phyloP scores from a whole-genome alignment of 2,329 filamentous ascomycete species.

The Phyllachora maydis region DNA sequence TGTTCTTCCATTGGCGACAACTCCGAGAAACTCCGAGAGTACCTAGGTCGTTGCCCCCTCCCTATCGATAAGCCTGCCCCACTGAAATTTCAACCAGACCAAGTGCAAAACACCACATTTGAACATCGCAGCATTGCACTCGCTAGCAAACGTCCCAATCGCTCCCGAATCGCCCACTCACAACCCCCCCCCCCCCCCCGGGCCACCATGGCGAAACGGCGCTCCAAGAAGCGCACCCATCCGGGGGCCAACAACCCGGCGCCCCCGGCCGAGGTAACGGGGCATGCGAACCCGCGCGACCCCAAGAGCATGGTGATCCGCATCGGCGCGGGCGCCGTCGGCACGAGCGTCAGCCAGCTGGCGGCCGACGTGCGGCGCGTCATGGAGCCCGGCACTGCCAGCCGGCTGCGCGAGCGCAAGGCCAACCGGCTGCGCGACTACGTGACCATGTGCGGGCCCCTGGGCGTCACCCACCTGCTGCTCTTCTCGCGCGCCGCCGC shows the following conservation, averaged over 20 bases:
- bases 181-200: too few species aligned
- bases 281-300: conserved; percentile 42
- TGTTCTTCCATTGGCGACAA: too few species aligned
- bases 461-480: conserved; percentile 82
- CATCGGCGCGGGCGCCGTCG: conserved; percentile 84
- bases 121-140: conserved; percentile 4
- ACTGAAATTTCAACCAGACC: conserved; percentile 6
- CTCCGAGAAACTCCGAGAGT: too few species aligned
- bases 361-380: conserved; percentile 78
- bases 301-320: conserved; percentile 98
- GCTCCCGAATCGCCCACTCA: conserved; percentile 3
- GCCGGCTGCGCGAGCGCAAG: conserved; percentile 70
- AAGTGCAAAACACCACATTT: too few species aligned
- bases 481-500: conserved; percentile 80
- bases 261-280: conserved; percentile 27
- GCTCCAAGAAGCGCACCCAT: conserved; percentile 82
- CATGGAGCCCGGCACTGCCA: conserved; percentile 91
- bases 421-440: conserved; percentile 83
- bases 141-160: too few species aligned
- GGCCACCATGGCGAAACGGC: conserved; percentile 51
- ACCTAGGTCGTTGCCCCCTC: too few species aligned
- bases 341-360: conserved; percentile 75
- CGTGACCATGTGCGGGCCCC: conserved; percentile 80
- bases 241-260: conserved; percentile 38
- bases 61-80: too few species aligned